phyloP scores from a whole-genome alignment of 148 eudicot genomes.

The Chenopodium album region DNA sequence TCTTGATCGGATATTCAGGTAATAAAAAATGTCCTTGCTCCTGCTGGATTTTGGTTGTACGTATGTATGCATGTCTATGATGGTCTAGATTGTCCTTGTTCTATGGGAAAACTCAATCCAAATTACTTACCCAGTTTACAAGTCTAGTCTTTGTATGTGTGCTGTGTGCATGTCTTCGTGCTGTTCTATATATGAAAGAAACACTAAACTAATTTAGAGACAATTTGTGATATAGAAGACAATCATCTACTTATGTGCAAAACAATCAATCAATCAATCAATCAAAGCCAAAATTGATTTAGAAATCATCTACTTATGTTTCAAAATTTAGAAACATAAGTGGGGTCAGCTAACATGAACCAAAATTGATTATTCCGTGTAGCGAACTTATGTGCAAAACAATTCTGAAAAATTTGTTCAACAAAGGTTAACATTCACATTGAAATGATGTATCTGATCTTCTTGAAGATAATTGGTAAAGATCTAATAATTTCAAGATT shows the following conservation, averaged over 20 bases:
- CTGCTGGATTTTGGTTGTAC: neutral
- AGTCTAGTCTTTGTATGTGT: neutral
- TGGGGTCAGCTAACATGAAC: too few relatives aligned
- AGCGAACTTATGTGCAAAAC: neutral
- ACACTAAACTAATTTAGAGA: neutral
- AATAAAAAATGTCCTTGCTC: conserved; percentile 24
- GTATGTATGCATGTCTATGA: neutral
- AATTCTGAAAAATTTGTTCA: neutral
- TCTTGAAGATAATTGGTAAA: neutral
- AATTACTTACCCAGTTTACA: too few relatives aligned
- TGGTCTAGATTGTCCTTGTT: neutral
- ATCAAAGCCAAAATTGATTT: too few relatives aligned
- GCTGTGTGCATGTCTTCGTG: neutral
- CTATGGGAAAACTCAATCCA: neutral
- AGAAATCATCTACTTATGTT: too few relatives aligned
- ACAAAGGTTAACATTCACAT: neutral
- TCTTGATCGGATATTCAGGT: conserved; percentile 89
- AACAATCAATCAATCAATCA: neutral
- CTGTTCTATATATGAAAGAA: neutral
- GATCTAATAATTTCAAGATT: neutral
- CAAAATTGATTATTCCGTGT: too few relatives aligned
- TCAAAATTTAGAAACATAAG: too few relatives aligned
- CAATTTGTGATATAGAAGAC: neutral
- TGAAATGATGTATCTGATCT: neutral
- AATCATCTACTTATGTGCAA: neutral